These are phyloP conservation scores for Metschnikowia colocasiae DNA, from an alignment of 805 yeast genomes.

Conservation along the genomic window DNA sequence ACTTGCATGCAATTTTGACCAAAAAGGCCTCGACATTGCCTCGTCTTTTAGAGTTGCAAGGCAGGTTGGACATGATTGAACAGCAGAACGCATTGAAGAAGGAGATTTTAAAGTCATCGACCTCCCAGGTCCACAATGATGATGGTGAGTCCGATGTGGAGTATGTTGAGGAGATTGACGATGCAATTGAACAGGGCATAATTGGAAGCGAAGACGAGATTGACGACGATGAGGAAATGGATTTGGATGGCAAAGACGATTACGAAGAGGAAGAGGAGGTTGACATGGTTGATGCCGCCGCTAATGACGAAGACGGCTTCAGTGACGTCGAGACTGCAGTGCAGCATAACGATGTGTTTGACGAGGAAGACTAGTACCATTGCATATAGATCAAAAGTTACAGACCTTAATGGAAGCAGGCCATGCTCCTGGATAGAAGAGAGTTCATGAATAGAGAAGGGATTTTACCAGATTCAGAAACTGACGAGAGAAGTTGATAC, in stretches of 20 bases:
- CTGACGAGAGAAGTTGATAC: no score
- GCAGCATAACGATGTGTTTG: slow-evolving; percentile 16
- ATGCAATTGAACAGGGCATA: slow-evolving; percentile 30
- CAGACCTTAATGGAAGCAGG: background rate
- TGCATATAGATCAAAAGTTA: slow-evolving; percentile 1
- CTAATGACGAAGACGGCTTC: slow-evolving; percentile 18
- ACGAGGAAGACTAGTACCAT: slow-evolving; percentile 8
- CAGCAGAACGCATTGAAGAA: slow-evolving; percentile 41
- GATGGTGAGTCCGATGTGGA: slow-evolving; percentile 55
- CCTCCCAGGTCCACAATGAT: slow-evolving; percentile 22
- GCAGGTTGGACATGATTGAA: slow-evolving; percentile 45
- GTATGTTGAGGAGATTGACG: slow-evolving; percentile 65
- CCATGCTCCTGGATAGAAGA: no score
- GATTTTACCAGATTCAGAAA: no score
- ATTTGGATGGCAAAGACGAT: slow-evolving; percentile 9
- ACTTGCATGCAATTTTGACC: slow-evolving; percentile 45
- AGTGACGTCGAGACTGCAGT: slow-evolving; percentile 20
- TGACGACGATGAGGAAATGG: slow-evolving; percentile 11
- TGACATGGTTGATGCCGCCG: slow-evolving; percentile 4
- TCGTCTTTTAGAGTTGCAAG: slow-evolving; percentile 48
- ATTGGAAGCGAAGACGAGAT: slow-evolving; percentile 19
- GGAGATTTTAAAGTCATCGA: slow-evolving; percentile 32
- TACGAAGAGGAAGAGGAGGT: slow-evolving; percentile 9
- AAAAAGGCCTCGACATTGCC: slow-evolving; percentile 49
- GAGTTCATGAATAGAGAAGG: no score